These are phyloP conservation scores for Flaveria robusta DNA, from an alignment of 129 eudicot species.

Conservation along the genomic window DNA sequence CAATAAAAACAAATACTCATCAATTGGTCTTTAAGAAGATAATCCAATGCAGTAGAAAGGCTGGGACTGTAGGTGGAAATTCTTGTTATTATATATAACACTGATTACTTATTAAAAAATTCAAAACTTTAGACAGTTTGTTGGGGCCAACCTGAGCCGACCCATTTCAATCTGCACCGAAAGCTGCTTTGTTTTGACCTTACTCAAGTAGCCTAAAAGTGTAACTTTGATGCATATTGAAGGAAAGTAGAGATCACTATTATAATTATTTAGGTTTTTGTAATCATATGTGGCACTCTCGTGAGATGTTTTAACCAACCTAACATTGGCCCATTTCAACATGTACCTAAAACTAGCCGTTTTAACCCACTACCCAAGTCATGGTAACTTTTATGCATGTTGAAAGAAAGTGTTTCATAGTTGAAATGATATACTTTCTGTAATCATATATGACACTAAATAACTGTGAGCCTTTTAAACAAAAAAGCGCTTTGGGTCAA, in stretches of 20 bases:
- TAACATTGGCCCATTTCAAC: too few species aligned
- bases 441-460: background rate
- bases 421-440: background rate
- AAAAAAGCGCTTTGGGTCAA: background rate
- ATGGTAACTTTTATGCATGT: background rate
- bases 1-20: background rate
- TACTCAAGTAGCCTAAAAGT: background rate
- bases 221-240: background rate
- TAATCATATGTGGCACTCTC: too few species aligned
- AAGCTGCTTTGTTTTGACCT: background rate
- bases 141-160: background rate
- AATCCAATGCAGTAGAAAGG: background rate
- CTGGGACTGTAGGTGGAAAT: background rate
- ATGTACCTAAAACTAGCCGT: too few species aligned
- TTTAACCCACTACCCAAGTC: too few species aligned
- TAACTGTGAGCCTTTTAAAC: too few species aligned
- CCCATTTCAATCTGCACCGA: too few species aligned
- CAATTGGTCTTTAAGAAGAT: background rate
- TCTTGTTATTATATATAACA: background rate
- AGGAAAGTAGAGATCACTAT: too few species aligned
- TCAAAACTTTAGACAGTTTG: background rate
- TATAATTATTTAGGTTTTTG: too few species aligned
- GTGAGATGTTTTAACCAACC: too few species aligned
- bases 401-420: background rate
- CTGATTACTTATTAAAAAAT: background rate